Conservation (phyloP, 2,329 filamentous ascomycete species). For the Curvularia sp. region DNA sequence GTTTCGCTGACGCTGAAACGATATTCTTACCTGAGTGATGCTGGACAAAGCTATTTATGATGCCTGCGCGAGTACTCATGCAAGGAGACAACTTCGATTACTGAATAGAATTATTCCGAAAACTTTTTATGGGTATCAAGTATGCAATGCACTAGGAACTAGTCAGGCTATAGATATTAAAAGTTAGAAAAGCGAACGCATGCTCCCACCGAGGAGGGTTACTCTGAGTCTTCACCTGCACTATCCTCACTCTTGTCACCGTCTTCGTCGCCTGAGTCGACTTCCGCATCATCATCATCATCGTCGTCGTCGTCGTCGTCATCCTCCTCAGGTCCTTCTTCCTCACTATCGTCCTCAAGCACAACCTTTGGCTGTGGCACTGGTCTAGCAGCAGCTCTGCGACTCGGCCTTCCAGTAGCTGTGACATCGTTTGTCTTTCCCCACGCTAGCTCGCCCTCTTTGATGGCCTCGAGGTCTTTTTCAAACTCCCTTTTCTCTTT, state of each 20-base stretch:
- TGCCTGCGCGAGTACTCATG: background rate
- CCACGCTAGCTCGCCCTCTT: slow-evolving; percentile 82
- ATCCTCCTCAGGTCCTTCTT: slow-evolving; percentile 24
- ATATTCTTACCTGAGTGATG: background rate
- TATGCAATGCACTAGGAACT: background rate
- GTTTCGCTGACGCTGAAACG: background rate
- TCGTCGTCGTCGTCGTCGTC: slow-evolving; percentile 19
- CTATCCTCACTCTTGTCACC: slow-evolving; percentile 23
- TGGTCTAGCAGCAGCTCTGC: slow-evolving; percentile 31
- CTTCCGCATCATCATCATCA: slow-evolving; percentile 27
- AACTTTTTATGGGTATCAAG: background rate
- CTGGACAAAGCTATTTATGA: background rate
- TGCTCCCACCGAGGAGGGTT: slow-evolving; percentile 16
- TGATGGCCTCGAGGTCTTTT: slow-evolving; percentile 83
- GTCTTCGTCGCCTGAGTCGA: slow-evolving; percentile 23
- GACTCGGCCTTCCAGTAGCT: slow-evolving; percentile 38
- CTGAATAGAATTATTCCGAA: background rate
- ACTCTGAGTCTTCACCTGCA: slow-evolving; percentile 35
- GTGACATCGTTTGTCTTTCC: slow-evolving; percentile 57
- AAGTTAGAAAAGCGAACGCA: background rate
- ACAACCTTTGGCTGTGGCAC: slow-evolving; percentile 31
- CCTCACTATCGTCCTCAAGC: slow-evolving; percentile 35
- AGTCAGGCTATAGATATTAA: background rate
- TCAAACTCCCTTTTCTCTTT: slow-evolving; percentile 84
- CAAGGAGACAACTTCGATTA: background rate